A percentile compares a stretch with the other conserved stretches of the same genome.
Evolutionary conservation across 805 yeast species (phyloP).

Genomic region (Yueomyces sp.): DNA sequence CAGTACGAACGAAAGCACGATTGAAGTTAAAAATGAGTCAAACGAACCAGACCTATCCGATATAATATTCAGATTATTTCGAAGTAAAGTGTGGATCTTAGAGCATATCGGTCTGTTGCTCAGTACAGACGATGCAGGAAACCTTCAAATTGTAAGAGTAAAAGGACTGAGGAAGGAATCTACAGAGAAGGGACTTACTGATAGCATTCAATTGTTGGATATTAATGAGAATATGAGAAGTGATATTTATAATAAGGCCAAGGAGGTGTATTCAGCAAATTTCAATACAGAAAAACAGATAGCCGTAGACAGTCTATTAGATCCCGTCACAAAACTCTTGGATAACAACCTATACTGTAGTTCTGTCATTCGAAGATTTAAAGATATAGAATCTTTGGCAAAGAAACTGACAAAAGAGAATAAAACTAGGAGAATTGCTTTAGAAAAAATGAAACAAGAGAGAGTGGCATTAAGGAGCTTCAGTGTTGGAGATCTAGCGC

Average conservation of each 20-base stretch:
- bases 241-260: slow-evolving; percentile 25
- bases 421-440: slow-evolving; percentile 15
- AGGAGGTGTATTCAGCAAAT: slow-evolving; percentile 3
- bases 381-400: slow-evolving; percentile 83
- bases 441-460: slow-evolving; percentile 21
- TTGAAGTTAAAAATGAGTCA: too few species aligned
- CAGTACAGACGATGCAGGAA: slow-evolving; percentile 21
- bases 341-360: slow-evolving; percentile 21
- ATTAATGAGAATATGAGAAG: slow-evolving; percentile 35
- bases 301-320: slow-evolving; percentile 2
- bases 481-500: slow-evolving; percentile 59
- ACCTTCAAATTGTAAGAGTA: slow-evolving; percentile 52
- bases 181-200: slow-evolving; percentile 22
- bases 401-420: slow-evolving; percentile 62
- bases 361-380: slow-evolving; percentile 59
- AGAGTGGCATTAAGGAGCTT: slow-evolving; percentile 60
- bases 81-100: slow-evolving; percentile 41
- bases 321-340: slow-evolving; percentile 16
- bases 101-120: slow-evolving; percentile 65
- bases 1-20: too few species aligned
- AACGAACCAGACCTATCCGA: neutral
- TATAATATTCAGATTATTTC: slow-evolving; percentile 19
- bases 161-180: slow-evolving; percentile 54
- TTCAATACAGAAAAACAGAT: slow-evolving; percentile 2
- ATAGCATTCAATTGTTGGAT: slow-evolving; percentile 23